phyloP scores from a whole-genome alignment of 495 filamentous ascomycete genomes.

The Penicillium flavigenum region DNA sequence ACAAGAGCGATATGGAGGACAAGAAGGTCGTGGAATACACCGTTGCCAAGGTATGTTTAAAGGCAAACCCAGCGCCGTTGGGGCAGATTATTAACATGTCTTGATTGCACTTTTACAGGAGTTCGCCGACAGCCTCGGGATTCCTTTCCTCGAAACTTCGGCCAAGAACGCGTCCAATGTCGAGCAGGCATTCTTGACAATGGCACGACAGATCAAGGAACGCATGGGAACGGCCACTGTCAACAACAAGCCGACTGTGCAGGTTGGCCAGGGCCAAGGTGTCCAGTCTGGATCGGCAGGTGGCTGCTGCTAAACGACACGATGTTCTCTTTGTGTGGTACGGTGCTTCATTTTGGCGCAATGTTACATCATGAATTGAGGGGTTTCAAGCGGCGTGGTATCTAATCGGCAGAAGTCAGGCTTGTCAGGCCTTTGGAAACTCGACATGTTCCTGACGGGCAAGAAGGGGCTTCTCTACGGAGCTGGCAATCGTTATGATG shows the following conservation, averaged over 20 bases:
- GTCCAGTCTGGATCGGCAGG: conserved; percentile 86
- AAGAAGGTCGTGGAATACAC: conserved; percentile 99
- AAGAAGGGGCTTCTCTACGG: conserved; percentile 13
- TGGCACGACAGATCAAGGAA: conserved; percentile 99
- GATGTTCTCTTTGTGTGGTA: conserved; percentile 18
- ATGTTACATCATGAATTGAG: conserved; percentile 34
- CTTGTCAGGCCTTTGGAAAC: conserved; percentile 21
- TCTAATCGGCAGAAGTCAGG: conserved; percentile 20
- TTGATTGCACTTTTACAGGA: conserved; percentile 58
- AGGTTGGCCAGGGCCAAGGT: conserved; percentile 89
- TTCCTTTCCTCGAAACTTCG: conserved; percentile 99
- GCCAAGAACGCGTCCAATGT: conserved; percentile 99
- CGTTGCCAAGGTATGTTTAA: conserved; percentile 79
- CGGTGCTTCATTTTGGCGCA: conserved; percentile 37
- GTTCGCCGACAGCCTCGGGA: conserved; percentile 97
- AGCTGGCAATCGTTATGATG: conserved; percentile 22
- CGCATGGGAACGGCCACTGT: conserved; percentile 96
- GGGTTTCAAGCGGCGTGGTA: conserved; percentile 23
- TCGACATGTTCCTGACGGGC: conserved; percentile 17
- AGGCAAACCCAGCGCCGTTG: not conserved
- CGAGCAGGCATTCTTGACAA: conserved; percentile 99
- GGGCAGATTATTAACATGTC: conserved; percentile 18
- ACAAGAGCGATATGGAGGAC: conserved; percentile 99
- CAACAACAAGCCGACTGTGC: conserved; percentile 97
- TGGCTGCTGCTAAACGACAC: conserved; percentile 82